Evolutionary conservation across 345 rosid genomes (phyloP).

Genomic region (Carallia brachiata): DNA sequence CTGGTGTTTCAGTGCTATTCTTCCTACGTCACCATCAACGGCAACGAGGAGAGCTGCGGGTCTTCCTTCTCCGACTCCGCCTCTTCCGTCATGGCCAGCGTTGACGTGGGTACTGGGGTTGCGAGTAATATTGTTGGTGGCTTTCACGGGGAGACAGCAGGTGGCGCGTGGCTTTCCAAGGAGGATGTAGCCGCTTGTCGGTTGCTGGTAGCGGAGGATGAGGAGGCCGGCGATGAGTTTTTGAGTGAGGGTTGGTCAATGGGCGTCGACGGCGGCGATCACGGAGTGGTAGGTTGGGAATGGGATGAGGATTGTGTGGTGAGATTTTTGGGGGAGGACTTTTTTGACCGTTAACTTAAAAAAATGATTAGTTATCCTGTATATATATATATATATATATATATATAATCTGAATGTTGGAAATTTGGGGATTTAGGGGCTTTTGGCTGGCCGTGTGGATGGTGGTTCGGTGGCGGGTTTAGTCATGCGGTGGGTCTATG

Average conservation of each 20-base stretch:
- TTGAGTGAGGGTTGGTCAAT: neutral
- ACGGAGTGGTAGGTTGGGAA: neutral
- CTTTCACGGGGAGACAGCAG: neutral
- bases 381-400: too few species aligned
- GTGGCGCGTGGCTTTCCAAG: neutral
- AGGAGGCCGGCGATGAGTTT: constrained; percentile 4
- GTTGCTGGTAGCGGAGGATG: neutral
- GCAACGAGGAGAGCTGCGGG: constrained; percentile 86
- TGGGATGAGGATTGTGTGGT: neutral
- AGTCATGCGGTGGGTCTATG: too few species aligned
- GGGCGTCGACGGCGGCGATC: neutral
- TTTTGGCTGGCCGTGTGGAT: too few species aligned
- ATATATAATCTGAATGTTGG: too few species aligned
- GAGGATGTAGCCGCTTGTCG: constrained; percentile 36
- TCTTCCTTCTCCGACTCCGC: constrained; percentile 72
- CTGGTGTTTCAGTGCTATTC: constrained; percentile 52
- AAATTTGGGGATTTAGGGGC: too few species aligned
- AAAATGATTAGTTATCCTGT: too few species aligned
- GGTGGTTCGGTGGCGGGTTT: too few species aligned
- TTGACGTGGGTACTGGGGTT: constrained; percentile 42
- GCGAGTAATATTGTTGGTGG: neutral
- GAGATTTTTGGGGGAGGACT: neutral
- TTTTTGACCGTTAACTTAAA: neutral
- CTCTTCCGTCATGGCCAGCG: constrained; percentile 73
- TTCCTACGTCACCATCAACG: constrained; percentile 73